phyloP scores from a whole-genome alignment of 2,329 filamentous ascomycete species.

The Penicillium occitanis region DNA sequence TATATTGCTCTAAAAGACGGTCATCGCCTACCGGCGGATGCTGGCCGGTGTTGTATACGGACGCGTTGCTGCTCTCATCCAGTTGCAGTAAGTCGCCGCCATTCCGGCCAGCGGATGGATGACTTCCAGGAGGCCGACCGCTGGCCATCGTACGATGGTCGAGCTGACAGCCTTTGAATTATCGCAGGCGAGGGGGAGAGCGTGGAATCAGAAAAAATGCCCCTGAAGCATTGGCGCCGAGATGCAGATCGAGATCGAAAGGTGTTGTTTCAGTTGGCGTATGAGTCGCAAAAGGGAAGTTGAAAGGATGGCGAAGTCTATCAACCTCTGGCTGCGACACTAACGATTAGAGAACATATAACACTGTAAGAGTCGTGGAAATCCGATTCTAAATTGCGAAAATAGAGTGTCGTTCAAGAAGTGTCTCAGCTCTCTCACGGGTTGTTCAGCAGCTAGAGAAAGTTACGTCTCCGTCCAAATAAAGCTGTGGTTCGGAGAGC shows the following conservation, averaged over 20 bases:
- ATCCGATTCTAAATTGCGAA: not conserved
- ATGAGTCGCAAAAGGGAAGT: not conserved
- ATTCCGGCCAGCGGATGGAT: slow-evolving; percentile 46
- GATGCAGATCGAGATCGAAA: slow-evolving; percentile 7
- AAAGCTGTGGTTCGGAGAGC: slow-evolving; percentile 10
- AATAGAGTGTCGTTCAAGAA: not conserved
- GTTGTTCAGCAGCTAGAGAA: slow-evolving; percentile 7
- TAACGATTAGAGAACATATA: not conserved
- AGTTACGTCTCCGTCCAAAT: slow-evolving; percentile 10
- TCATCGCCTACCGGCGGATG: slow-evolving; percentile 78
- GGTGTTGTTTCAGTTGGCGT: slow-evolving; percentile 12
- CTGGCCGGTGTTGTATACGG: slow-evolving; percentile 69
- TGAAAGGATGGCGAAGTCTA: not conserved
- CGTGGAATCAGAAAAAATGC: slow-evolving; percentile 27
- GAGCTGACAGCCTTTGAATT: slow-evolving; percentile 34
- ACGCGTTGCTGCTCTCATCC: slow-evolving; percentile 37
- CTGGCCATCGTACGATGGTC: slow-evolving; percentile 45
- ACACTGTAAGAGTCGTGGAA: too few species aligned
- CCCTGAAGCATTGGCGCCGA: slow-evolving; percentile 39
- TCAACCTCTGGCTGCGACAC: not conserved
- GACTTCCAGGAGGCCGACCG: slow-evolving; percentile 56
- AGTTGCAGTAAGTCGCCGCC: slow-evolving; percentile 44
- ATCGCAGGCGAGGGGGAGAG: slow-evolving; percentile 16
- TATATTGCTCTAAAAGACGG: slow-evolving; percentile 72
- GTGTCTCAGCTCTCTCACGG: slow-evolving; percentile 9